These are phyloP conservation scores for Schrenkiella parvula DNA, from an alignment of 345 rosid species.

Conservation along the genomic window DNA sequence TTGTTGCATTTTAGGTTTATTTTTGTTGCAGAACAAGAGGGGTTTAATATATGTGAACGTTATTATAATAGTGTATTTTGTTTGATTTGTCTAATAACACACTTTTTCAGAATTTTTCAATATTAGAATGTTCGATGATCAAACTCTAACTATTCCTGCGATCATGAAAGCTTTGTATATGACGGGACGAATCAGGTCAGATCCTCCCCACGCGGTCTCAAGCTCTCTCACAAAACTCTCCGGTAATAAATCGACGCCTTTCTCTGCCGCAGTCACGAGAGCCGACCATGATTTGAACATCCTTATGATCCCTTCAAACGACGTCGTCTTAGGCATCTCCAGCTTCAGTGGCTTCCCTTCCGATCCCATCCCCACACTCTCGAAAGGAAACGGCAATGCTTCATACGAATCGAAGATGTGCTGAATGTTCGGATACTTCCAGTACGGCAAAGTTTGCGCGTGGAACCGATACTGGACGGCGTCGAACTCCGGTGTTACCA, in stretches of 20 bases:
- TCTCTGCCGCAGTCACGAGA: constrained; percentile 42
- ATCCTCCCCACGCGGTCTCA: constrained; percentile 56
- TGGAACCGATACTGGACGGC: constrained; percentile 38
- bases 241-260: constrained; percentile 61
- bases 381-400: constrained; percentile 64
- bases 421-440: constrained; percentile 36
- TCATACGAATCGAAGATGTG: constrained; percentile 41
- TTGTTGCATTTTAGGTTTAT: constrained; percentile 30
- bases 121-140: not conserved
- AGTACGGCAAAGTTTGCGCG: constrained; percentile 47
- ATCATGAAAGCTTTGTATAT: constrained; percentile 57
- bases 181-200: constrained; percentile 36
- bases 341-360: constrained; percentile 55
- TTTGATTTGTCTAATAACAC: constrained; percentile 24
- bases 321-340: constrained; percentile 47
- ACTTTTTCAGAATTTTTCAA: not conserved
- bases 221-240: constrained; percentile 44
- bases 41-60: constrained; percentile 25
- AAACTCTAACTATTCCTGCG: constrained; percentile 42
- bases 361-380: constrained; percentile 50
- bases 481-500: constrained; percentile 51
- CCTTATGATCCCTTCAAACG: constrained; percentile 47
- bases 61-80: constrained; percentile 23
- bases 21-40: constrained; percentile 15
- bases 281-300: constrained; percentile 55